phyloP scores from a whole-genome alignment of 257 asterid genomes.

The Asclepias syriaca region DNA sequence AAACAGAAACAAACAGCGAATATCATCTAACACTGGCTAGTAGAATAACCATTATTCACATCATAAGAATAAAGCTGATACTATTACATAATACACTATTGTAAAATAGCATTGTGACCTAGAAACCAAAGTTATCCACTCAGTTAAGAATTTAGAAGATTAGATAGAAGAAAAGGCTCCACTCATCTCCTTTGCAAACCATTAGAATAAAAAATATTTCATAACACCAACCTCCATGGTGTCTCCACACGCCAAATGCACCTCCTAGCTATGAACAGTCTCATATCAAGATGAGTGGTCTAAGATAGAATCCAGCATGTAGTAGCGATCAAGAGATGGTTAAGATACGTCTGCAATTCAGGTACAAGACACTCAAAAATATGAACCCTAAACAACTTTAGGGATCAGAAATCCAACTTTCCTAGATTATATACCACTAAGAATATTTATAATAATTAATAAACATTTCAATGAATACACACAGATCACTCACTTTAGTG shows the following conservation, averaged over 20 bases:
- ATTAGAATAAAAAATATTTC: conserved; percentile 30
- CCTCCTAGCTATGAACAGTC: conserved; percentile 66
- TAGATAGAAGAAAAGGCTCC: conserved; percentile 16
- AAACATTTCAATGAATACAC: not conserved
- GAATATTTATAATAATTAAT: not conserved
- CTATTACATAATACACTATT: not conserved
- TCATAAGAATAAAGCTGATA: not conserved
- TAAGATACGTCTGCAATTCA: conserved; percentile 58
- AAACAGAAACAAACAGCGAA: not conserved
- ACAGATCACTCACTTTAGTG: not conserved
- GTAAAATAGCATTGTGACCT: not conserved
- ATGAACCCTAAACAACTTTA: conserved; percentile 49
- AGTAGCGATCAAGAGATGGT: conserved; percentile 52
- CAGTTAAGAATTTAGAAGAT: conserved; percentile 15
- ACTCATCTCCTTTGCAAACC: conserved; percentile 24
- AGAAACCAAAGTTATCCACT: conserved; percentile 12
- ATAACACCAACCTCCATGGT: conserved; percentile 64
- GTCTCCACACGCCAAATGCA: conserved; percentile 50
- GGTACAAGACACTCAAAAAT: conserved; percentile 50
- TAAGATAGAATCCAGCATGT: conserved; percentile 56
- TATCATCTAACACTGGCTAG: not conserved
- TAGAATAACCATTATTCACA: not conserved
- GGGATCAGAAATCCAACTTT: conserved; percentile 29
- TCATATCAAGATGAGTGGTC: conserved; percentile 57
- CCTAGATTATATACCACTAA: conserved; percentile 10